Evolutionary conservation across 2,329 filamentous ascomycete species (phyloP).

Genomic region (Camillea tinctor): DNA sequence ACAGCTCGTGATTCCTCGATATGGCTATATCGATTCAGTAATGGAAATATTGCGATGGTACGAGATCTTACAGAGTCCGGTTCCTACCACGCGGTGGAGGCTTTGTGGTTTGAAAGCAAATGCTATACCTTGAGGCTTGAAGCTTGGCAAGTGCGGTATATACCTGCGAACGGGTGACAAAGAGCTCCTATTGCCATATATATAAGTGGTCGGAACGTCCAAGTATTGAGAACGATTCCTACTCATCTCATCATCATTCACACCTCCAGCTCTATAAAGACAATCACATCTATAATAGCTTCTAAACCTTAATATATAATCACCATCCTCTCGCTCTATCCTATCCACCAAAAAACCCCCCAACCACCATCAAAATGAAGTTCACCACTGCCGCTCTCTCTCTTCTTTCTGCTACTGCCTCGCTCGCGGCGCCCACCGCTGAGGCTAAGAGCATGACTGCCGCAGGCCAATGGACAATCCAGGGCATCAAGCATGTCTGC

Average conservation of each 20-base stretch:
- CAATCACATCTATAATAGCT: conserved; percentile 8
- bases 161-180: neutral
- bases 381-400: conserved; percentile 28
- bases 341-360: neutral
- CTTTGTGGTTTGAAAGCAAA: neutral
- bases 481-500: conserved; percentile 38
- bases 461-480: conserved; percentile 39
- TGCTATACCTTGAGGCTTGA: no score
- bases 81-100: neutral
- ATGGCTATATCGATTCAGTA: neutral
- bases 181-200: neutral
- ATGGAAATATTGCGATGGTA: neutral
- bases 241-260: conserved; percentile 3
- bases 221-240: neutral
- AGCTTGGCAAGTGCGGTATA: neutral
- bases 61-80: neutral
- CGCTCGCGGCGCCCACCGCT: conserved; percentile 10
- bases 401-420: conserved; percentile 22
- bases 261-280: neutral
- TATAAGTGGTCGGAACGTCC: neutral
- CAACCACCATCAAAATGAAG: conserved; percentile 35
- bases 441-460: conserved; percentile 28
- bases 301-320: conserved; percentile 3
- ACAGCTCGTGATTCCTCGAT: neutral
- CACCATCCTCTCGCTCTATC: conserved; percentile 1